phyloP scores from a whole-genome alignment of 2,329 filamentous ascomycete species.

The Colletotrichum tofieldiae region DNA sequence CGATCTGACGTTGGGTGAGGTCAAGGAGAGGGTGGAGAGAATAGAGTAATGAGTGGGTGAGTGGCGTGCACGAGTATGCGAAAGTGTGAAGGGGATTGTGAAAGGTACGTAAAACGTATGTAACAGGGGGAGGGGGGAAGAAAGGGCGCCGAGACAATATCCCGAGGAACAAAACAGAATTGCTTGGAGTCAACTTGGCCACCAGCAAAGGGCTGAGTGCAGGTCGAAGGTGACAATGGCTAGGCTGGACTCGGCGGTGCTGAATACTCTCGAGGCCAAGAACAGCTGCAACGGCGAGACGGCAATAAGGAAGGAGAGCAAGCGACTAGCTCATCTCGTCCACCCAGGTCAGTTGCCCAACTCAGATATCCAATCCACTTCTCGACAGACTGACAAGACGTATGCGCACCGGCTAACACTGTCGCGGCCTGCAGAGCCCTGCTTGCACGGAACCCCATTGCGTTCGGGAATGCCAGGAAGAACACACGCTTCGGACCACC shows the following conservation, averaged over 20 bases:
- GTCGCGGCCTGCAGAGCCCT: slow-evolving; percentile 12
- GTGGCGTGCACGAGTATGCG: slow-evolving; percentile 23
- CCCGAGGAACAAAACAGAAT: slow-evolving; percentile 25
- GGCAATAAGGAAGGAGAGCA: background rate
- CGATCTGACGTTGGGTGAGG: slow-evolving; percentile 29
- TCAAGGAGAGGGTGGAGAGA: slow-evolving; percentile 37
- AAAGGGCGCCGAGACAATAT: slow-evolving; percentile 29
- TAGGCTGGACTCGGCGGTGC: slow-evolving; percentile 5
- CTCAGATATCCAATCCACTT: slow-evolving; percentile 1
- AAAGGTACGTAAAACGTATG: slow-evolving; percentile 38
- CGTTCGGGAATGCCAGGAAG: slow-evolving; percentile 29
- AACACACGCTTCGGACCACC: slow-evolving; percentile 18
- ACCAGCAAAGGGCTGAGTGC: slow-evolving; percentile 9
- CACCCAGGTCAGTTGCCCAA: background rate
- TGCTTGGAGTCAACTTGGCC: background rate
- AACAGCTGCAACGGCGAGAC: slow-evolving; percentile 8
- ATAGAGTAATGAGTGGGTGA: slow-evolving; percentile 37
- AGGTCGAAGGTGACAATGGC: background rate
- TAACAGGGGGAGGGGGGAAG: slow-evolving; percentile 15
- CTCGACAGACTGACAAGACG: slow-evolving; percentile 9
- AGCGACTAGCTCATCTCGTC: slow-evolving; percentile 11
- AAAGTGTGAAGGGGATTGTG: slow-evolving; percentile 17
- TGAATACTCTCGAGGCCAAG: background rate
- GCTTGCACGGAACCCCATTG: slow-evolving; percentile 15
- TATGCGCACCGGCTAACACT: slow-evolving; percentile 18